Percentiles rank a stretch among this genome's conserved stretches.
Conservation (phyloP, 2,329 filamentous ascomycete species). For the Cercospora sesami region DNA sequence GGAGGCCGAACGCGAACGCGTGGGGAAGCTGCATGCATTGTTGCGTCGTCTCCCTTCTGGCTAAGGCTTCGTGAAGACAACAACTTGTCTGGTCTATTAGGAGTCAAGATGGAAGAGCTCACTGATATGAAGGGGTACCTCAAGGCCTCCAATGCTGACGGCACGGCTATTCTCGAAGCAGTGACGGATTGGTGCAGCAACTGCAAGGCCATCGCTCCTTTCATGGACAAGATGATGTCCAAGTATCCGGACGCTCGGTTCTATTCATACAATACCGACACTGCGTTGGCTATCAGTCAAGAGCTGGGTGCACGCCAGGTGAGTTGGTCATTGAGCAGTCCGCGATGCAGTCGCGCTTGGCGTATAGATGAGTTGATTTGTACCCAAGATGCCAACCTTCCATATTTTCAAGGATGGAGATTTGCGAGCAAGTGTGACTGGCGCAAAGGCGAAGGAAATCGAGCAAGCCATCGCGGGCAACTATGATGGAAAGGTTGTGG, state of each 20-base stretch:
- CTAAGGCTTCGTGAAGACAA: background rate
- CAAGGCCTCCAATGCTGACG: constrained; percentile 36
- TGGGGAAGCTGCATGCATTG: constrained; percentile 4
- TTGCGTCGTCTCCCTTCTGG: background rate
- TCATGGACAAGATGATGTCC: constrained; percentile 35
- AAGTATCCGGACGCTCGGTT: constrained; percentile 38
- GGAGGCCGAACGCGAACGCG: background rate
- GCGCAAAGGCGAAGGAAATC: constrained; percentile 34
- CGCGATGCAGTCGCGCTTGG: background rate
- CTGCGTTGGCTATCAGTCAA: constrained; percentile 36
- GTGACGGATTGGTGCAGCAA: constrained; percentile 35
- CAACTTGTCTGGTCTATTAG: background rate
- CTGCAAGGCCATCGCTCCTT: constrained; percentile 39
- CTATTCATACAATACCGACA: constrained; percentile 37
- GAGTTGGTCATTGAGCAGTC: background rate
- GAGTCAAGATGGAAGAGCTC: constrained; percentile 34
- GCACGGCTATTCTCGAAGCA: constrained; percentile 36
- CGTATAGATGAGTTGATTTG: background rate
- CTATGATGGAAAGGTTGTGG: constrained; percentile 35
- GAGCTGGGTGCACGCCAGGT: constrained; percentile 33
- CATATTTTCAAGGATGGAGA: constrained; percentile 40
- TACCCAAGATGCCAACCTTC: constrained; percentile 36
- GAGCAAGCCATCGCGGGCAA: constrained; percentile 33
- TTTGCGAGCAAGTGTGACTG: constrained; percentile 33
- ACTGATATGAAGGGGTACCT: constrained; percentile 34